Conservation (phyloP, 176 grass and related monocot genomes). For the Alopecurus myosuroides region DNA sequence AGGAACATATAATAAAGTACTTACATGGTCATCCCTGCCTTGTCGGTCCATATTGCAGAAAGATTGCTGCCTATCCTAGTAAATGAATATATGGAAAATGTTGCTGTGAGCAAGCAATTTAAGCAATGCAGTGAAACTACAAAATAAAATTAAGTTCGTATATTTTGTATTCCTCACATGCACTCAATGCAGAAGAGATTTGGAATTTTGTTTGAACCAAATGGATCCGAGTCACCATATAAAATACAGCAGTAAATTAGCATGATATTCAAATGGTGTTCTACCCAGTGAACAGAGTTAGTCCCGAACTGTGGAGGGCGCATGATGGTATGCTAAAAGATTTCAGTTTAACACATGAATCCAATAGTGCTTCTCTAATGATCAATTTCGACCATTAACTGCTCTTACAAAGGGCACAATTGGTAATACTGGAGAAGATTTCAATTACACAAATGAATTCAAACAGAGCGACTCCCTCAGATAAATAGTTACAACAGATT, state of each 20-base stretch:
- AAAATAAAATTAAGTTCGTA: neutral
- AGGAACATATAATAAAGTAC: neutral
- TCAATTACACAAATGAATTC: neutral
- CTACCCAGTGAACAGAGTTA: neutral
- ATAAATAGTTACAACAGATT: neutral
- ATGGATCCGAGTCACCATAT: neutral
- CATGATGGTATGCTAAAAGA: neutral
- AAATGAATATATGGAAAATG: neutral
- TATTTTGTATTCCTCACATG: neutral
- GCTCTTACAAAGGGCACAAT: neutral
- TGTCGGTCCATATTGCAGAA: slow-evolving; percentile 41
- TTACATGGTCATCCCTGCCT: slow-evolving; percentile 47
- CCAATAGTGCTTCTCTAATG: neutral
- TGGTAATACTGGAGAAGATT: neutral
- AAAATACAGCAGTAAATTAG: neutral
- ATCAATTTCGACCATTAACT: neutral
- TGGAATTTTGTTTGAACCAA: neutral
- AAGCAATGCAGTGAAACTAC: neutral
- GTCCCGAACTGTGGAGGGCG: neutral
- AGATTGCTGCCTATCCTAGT: neutral
- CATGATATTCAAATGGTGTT: neutral
- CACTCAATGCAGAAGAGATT: neutral
- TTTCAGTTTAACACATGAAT: neutral
- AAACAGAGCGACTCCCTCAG: neutral
- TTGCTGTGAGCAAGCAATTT: neutral